phyloP scores from a whole-genome alignment of 2,329 filamentous ascomycete species.

The Thielaviopsis musarum region DNA sequence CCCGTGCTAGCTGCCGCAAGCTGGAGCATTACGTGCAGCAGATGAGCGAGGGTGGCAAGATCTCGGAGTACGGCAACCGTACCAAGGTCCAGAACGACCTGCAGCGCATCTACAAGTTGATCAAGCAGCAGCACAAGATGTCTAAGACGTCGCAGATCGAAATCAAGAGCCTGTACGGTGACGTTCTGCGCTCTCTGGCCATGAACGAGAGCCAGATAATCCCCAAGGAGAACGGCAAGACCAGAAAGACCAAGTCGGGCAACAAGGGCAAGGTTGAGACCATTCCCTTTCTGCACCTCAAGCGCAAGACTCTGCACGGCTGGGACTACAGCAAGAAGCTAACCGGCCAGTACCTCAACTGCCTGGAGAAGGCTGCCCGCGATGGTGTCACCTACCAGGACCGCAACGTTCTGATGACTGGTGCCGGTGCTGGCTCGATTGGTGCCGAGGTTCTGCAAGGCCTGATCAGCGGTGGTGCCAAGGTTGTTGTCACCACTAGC shows the following conservation, averaged over 20 bases:
- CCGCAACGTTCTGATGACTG: constrained; percentile 96
- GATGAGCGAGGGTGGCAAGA: constrained; percentile 96
- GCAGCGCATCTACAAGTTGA: constrained; percentile 90
- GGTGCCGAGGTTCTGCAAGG: constrained; percentile 94
- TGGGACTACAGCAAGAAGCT: constrained; percentile 99
- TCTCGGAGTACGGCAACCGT: constrained; percentile 95
- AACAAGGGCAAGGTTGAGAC: constrained; percentile 89
- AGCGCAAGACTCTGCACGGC: constrained; percentile 81
- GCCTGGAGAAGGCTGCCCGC: constrained; percentile 74
- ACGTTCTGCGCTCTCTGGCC: constrained; percentile 80
- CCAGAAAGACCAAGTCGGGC: constrained; percentile 40
- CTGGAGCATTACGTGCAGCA: constrained; percentile 96
- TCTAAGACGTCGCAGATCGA: constrained; percentile 92
- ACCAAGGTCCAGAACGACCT: constrained; percentile 97
- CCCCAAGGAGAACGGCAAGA: constrained; percentile 65
- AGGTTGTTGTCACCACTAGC: constrained; percentile 91
- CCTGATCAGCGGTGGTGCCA: constrained; percentile 87
- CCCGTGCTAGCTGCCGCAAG: constrained; percentile 80
- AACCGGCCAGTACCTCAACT: constrained; percentile 81
- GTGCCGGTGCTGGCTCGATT: constrained; percentile 92
- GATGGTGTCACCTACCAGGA: constrained; percentile 80
- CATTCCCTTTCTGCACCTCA: constrained; percentile 92
- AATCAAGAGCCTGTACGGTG: constrained; percentile 88
- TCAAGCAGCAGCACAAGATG: constrained; percentile 94
- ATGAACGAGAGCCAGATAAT: constrained; percentile 99